Evolutionary conservation across 2,329 filamentous ascomycete genomes (phyloP).

Genomic region (Diaporthe aspalathi): DNA sequence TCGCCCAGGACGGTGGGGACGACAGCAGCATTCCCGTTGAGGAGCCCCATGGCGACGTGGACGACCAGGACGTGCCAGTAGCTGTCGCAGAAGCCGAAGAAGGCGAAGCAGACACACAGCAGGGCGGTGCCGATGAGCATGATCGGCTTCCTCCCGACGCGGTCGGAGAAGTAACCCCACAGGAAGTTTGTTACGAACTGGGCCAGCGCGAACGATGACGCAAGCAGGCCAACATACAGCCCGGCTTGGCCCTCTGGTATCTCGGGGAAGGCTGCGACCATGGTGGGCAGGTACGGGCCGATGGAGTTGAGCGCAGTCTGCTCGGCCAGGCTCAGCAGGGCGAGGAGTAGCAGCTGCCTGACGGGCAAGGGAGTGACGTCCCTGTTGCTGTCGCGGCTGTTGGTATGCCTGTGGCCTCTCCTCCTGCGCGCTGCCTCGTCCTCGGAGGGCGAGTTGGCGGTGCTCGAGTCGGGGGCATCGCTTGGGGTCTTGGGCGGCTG

Average conservation of each 20-base stretch:
- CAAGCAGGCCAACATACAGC: conserved; percentile 89
- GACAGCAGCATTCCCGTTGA: conserved; percentile 95
- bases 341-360: conserved; percentile 84
- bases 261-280: conserved; percentile 88
- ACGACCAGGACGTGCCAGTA: conserved; percentile 88
- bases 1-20: conserved; percentile 95
- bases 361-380: conserved; percentile 81
- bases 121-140: conserved; percentile 85
- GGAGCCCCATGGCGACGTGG: conserved; percentile 88
- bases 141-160: conserved; percentile 83
- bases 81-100: conserved; percentile 86
- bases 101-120: conserved; percentile 82
- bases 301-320: conserved; percentile 98
- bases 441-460: conserved; percentile 39
- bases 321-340: conserved; percentile 89
- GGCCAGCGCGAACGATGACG: conserved; percentile 90
- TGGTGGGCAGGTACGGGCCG: conserved; percentile 91
- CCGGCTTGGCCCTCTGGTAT: conserved; percentile 79
- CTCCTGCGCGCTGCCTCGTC: conserved; percentile 21
- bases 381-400: conserved; percentile 44
- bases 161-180: conserved; percentile 87
- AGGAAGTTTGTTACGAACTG: conserved; percentile 93
- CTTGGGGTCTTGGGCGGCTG: conserved; percentile 76
- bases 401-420: conserved; percentile 40
- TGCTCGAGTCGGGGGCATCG: conserved; percentile 54